phyloP scores from a whole-genome alignment of 306 rosid genomes.

The Sphenostylis stenocarpa region DNA sequence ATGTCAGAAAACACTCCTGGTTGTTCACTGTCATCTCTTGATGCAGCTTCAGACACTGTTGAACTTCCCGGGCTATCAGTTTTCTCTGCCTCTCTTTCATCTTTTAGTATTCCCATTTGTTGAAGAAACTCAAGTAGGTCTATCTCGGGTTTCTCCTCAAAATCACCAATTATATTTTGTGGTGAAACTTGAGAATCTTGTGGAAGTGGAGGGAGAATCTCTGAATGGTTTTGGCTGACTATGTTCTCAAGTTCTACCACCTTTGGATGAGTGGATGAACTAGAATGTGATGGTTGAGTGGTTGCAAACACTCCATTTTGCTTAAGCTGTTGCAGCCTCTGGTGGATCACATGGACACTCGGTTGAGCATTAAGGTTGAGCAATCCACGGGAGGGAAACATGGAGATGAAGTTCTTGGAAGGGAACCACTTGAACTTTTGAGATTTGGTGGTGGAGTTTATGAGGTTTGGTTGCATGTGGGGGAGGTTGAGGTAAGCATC shows the following conservation, averaged over 20 bases:
- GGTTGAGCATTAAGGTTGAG: slow-evolving; percentile 94
- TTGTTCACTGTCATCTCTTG: slow-evolving; percentile 41
- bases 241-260: slow-evolving; percentile 27
- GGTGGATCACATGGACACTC: slow-evolving; percentile 92
- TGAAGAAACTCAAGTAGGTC: slow-evolving; percentile 97
- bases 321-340: slow-evolving; percentile 79
- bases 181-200: slow-evolving; percentile 36
- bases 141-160: slow-evolving; percentile 86
- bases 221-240: slow-evolving; percentile 26
- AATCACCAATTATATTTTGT: slow-evolving; percentile 33
- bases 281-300: slow-evolving; percentile 38
- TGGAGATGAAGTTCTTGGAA: slow-evolving; percentile 76
- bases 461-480: slow-evolving; percentile 55
- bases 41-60: slow-evolving; percentile 45
- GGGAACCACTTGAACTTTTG: slow-evolving; percentile 89
- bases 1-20: slow-evolving; percentile 57
- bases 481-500: slow-evolving; percentile 97
- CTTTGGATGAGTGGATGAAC: slow-evolving; percentile 49
- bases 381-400: slow-evolving; percentile 76
- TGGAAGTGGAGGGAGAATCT: slow-evolving; percentile 24
- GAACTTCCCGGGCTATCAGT: slow-evolving; percentile 41
- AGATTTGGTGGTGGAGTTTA: slow-evolving; percentile 38
- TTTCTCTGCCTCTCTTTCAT: slow-evolving; percentile 46
- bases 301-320: slow-evolving; percentile 31
- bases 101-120: slow-evolving; percentile 80